phyloP scores from a whole-genome alignment of 2,329 filamentous ascomycete species.

The Parafenestella ontariensis region DNA sequence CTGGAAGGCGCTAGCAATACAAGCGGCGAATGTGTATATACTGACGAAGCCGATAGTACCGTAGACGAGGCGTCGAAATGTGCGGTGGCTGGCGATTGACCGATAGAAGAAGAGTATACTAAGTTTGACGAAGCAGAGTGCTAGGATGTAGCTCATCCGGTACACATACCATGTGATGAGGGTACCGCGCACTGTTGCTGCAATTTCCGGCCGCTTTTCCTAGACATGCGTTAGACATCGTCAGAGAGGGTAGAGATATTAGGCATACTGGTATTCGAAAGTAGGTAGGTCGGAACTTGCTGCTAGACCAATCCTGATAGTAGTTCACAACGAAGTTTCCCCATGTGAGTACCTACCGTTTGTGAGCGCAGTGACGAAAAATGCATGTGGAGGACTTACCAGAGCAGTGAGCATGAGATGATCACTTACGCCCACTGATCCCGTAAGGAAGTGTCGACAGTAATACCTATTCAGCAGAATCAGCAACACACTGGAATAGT shows the following conservation, averaged over 20 bases:
- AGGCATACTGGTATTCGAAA: conserved; percentile 36
- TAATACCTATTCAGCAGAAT: conserved; percentile 35
- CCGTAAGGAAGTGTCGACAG: conserved; percentile 43
- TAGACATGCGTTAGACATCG: conserved; percentile 17
- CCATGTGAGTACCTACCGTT: conserved; percentile 42
- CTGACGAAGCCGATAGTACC: conserved; percentile 38
- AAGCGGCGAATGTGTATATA: conserved; percentile 38
- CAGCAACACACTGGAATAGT: background rate
- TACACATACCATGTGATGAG: conserved; percentile 46
- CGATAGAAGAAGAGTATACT: conserved; percentile 46
- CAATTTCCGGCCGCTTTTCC: conserved; percentile 39
- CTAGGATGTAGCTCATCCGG: conserved; percentile 39
- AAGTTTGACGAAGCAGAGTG: conserved; percentile 43
- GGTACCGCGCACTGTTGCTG: conserved; percentile 30
- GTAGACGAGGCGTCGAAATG: conserved; percentile 40
- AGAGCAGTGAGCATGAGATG: conserved; percentile 45
- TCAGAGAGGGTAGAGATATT: background rate
- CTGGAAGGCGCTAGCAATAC: conserved; percentile 41
- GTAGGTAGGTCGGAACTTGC: conserved; percentile 30
- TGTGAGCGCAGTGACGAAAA: conserved; percentile 11
- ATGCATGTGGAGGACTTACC: conserved; percentile 20
- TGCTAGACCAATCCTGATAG: conserved; percentile 42
- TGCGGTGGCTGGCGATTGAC: conserved; percentile 42
- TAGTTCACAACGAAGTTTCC: conserved; percentile 46
- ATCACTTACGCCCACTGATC: conserved; percentile 39